Evolutionary conservation across 192 early-diverging fungal genomes (phyloP), one percentile per base, ranked within the genome.

Genomic region (Coemansia sp.): DNA sequence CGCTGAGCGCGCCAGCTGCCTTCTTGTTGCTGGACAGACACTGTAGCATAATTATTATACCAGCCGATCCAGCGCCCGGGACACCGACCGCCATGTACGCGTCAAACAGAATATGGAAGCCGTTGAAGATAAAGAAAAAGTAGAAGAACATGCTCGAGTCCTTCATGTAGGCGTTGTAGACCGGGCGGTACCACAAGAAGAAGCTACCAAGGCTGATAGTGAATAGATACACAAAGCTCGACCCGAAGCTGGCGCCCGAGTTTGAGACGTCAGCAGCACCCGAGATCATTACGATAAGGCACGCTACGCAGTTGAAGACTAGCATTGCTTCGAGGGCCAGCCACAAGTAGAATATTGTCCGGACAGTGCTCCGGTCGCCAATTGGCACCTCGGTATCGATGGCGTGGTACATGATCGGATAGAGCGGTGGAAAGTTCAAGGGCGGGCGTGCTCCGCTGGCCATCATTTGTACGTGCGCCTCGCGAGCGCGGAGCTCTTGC

Each of bases 41-140:
- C 47, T 88, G 86, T 12, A 96, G 81, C 70, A 92, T 83, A 70
- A 92, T 89, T 44, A 96, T 93, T 62, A 96, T 85, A 13, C 93
- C 94, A 29, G 89, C 92, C 22, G 90, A 88, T 39, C 94, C 94
- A 34, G 90, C 90, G 38, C 89, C 89, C 3, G 92, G 92, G 72
- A 96, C 91, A 41, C 95, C 95, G 64, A 94, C 87, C 4, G 90
- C 88, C 93, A 94, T 95, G 84, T 96, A 95, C 47, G 88, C 87
- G 5, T 91, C 82, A 72, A 91, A 93, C 55, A 90, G 71, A 60
- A 94, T 86, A 73, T 96, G 95, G 71, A 94, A 87, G 49, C 95
- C 95, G 75, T 90, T 89, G 73, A 96, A 96, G 39, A 96, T 74
- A 69, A 96, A 90, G 83, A 88, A 96, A 61, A 94, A 79, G 73